phyloP scores from a whole-genome alignment of 352 stramenopile species.

The Phytophthora meadii region DNA sequence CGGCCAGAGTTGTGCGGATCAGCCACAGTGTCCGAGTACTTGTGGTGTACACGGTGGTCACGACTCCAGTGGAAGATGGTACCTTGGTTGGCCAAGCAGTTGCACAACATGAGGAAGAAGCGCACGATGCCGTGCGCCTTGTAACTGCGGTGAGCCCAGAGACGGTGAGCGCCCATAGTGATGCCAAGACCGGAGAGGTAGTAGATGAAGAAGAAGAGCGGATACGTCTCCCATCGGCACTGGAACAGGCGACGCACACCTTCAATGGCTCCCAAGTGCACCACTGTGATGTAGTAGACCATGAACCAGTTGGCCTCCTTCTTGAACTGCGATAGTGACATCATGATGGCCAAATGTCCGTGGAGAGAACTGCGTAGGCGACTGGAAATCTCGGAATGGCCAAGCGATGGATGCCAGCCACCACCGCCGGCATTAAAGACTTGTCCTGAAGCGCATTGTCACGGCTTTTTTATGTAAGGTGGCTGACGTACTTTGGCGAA shows the following conservation, averaged over 20 bases:
- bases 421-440: constrained; percentile 19
- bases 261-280: constrained; percentile 92
- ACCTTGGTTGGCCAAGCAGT: constrained; percentile 98
- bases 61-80: constrained; percentile 98
- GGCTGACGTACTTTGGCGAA: constrained; percentile 45
- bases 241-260: constrained; percentile 85
- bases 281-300: constrained; percentile 96
- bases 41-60: constrained; percentile 99
- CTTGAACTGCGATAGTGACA: constrained; percentile 66
- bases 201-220: constrained; percentile 94
- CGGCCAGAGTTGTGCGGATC: constrained; percentile 96
- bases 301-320: constrained; percentile 98
- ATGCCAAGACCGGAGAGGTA: constrained; percentile 96
- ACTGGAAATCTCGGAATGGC: constrained; percentile 43
- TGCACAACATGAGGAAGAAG: constrained; percentile 98
- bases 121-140: constrained; percentile 92
- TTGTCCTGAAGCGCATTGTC: constrained; percentile 16
- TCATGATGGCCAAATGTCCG: constrained; percentile 41
- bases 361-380: constrained; percentile 4
- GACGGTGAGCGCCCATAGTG: constrained; percentile 97
- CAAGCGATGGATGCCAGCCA: constrained; percentile 11
- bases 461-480: constrained; percentile 11
- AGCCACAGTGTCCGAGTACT: constrained; percentile 96
- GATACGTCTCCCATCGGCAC: constrained; percentile 88
- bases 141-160: constrained; percentile 98